A percentile compares a stretch with the other conserved stretches of the same genome.
Evolutionary conservation across 73 alveolate genomes (phyloP).

Genomic region (Paramecium tetraurelia): DNA sequence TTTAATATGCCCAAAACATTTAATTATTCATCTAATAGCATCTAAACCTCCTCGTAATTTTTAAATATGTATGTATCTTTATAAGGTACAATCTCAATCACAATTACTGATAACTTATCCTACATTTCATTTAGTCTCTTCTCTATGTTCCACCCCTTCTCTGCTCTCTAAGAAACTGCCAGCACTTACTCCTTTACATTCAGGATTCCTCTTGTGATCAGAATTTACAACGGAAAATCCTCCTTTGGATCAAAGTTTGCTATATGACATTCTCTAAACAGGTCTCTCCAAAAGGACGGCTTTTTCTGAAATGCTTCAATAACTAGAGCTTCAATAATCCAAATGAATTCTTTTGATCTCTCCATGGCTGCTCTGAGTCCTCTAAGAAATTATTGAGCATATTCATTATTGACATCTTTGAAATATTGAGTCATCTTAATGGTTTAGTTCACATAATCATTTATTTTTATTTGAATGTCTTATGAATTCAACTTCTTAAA

Average conservation of each 20-base stretch:
- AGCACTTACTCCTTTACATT: background rate
- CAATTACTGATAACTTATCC: background rate
- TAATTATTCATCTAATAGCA: constrained; percentile 20
- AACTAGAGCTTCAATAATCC: background rate
- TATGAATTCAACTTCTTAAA: background rate
- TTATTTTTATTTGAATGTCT: background rate
- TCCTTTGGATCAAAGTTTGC: constrained; percentile 28
- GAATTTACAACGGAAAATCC: background rate
- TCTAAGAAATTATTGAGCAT: background rate
- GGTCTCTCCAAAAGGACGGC: constrained; percentile 24
- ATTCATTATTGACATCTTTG: background rate
- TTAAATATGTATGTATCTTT: background rate
- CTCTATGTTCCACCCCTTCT: constrained; percentile 41
- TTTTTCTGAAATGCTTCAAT: constrained; percentile 8
- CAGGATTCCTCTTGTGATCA: background rate
- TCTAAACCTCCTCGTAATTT: constrained; percentile 2
- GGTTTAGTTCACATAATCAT: background rate
- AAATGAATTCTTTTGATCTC: background rate
- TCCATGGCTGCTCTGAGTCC: background rate
- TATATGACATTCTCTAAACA: constrained; percentile 2
- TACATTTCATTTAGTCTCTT: constrained; percentile 10
- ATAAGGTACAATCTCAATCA: background rate
- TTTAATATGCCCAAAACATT: background rate
- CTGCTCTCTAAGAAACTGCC: constrained; percentile 32
- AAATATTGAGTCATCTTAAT: constrained; percentile 4